Evolutionary conservation across 306 rosid species (phyloP).

Genomic region (Bauhinia variegata): DNA sequence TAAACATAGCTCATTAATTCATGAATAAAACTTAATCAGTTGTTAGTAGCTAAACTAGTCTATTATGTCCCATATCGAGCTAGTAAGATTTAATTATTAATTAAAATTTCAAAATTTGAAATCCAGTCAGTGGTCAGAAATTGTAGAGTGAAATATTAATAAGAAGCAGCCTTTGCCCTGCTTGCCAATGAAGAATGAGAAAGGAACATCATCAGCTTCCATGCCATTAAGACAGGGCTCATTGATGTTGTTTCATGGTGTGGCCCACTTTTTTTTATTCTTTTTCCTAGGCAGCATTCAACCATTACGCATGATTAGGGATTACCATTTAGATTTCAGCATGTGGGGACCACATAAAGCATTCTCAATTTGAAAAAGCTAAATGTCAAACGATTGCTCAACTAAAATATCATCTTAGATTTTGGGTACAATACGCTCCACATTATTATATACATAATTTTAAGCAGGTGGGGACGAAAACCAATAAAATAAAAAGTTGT

Average conservation of each 20-base stretch:
- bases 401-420: conserved; percentile 11
- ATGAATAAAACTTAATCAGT: too few species aligned
- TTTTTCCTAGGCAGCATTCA: conserved; percentile 42
- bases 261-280: conserved; percentile 44
- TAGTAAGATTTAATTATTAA: conserved; percentile 39
- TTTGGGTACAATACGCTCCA: conserved; percentile 5
- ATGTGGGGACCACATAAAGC: conserved; percentile 46
- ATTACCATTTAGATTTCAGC: conserved; percentile 51
- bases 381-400: conserved; percentile 16
- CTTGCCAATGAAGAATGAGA: conserved; percentile 42
- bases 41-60: too few species aligned
- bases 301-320: conserved; percentile 56
- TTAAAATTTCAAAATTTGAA: conserved; percentile 26
- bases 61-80: conserved; percentile 65
- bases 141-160: neutral
- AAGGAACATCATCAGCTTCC: conserved; percentile 66
- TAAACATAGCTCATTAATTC: too few species aligned
- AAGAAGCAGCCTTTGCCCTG: conserved; percentile 6
- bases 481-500: too few species aligned
- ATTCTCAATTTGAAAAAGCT: conserved; percentile 21
- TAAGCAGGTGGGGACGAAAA: too few species aligned
- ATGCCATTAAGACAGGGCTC: conserved; percentile 60
- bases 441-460: neutral
- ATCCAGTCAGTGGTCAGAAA: neutral
- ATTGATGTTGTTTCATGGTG: conserved; percentile 70